Evolutionary conservation across 2,329 filamentous ascomycete genomes (phyloP), one percentile per base, ranked within the genome.

Genomic region (Talaromyces sp.): DNA sequence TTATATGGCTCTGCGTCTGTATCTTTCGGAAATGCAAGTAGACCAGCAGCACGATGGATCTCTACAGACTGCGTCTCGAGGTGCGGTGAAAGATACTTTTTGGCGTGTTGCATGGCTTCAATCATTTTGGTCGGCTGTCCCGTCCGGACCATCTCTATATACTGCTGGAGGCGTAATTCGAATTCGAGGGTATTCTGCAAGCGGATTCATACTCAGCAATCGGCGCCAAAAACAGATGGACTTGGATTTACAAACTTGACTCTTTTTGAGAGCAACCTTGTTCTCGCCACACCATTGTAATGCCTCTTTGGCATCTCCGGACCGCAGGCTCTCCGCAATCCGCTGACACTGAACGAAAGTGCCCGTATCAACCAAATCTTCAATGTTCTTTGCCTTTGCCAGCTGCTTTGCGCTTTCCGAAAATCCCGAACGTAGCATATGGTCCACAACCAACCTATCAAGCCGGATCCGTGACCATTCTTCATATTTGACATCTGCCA

Each of bases 401-500:
- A 99, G 81, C 67, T 88, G 86, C 58, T 83, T 84, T 1, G 95
- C 95, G 70, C 89, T 95, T 25, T 90, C 86, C 19, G 86, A 86
- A 74, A 94, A 97, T 3, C 94, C 94, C 67, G 89, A 89, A 8
- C 95, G 86, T 58, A 98, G 81, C 70, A 99, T 84, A 77, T 97
- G 96, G 75, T 99, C 95, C n/a, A 96, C 91, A 58, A 99, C 80
- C 65, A 98, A 80, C 19, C 95, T 84, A 77, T 97, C 91, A 53
- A 99, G 83, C 25, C 95, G 84, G 45, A 87, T 87, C 63, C 91
- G 87, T 67, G 90, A 92, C 95, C 95, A 99, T 65, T 86, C 83
- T 74, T 98, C 94, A 79, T 98, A 99, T 74, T 92, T 92, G 71
- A 96, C 92, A 75, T 99, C 95, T 61, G 92, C 91, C 67, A 97